A percentile compares a stretch with the other conserved stretches of the same genome.
These are phyloP conservation scores for Rhodotorula sp. DNA, from an alignment of 1,284 basidiomycete genomes.

Conservation along the genomic window DNA sequence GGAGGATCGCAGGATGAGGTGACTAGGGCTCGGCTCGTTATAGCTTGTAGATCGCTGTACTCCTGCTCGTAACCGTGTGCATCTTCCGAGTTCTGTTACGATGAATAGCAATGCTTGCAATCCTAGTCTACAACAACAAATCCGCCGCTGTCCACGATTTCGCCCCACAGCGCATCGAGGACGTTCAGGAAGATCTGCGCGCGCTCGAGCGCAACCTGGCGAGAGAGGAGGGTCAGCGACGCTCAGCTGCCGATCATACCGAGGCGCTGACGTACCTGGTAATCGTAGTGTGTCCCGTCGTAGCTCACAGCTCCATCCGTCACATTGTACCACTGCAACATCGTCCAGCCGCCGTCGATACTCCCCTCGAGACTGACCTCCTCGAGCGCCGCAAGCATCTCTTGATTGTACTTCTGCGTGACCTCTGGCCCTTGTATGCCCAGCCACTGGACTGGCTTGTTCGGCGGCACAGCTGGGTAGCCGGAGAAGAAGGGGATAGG, in stretches of 20 bases:
- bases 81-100: neutral
- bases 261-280: neutral
- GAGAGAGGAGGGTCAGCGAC: neutral
- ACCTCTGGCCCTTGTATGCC: neutral
- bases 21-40: neutral
- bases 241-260: neutral
- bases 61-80: neutral
- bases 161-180: constrained; percentile 4
- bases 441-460: neutral
- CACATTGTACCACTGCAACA: constrained; percentile 4
- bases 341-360: neutral
- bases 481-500: constrained; percentile 6
- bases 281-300: constrained; percentile 2
- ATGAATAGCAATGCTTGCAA: neutral
- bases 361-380: neutral
- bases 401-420: neutral
- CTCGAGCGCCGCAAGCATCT: neutral
- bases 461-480: constrained; percentile 5
- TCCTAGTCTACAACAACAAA: neutral
- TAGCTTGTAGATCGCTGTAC: neutral
- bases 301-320: constrained; percentile 4
- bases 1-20: neutral
- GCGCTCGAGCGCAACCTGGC: constrained; percentile 4
- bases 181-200: constrained; percentile 7
- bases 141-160: neutral